phyloP scores from a whole-genome alignment of 2,329 filamentous ascomycete genomes.

The Domatiomyces globalis region DNA sequence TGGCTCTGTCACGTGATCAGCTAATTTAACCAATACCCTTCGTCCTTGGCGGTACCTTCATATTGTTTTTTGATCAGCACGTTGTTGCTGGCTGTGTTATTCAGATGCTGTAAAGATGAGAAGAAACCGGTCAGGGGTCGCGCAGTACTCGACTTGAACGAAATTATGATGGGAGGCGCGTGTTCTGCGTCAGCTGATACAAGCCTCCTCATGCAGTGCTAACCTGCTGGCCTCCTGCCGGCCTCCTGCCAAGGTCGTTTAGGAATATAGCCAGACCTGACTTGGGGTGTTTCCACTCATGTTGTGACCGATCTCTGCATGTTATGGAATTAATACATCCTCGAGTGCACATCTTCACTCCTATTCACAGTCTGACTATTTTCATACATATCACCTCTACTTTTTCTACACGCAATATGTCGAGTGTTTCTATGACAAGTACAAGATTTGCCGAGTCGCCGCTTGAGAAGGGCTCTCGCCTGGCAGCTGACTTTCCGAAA shows the following conservation, averaged over 20 bases:
- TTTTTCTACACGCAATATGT: neutral
- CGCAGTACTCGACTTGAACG: neutral
- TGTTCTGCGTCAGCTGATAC: neutral
- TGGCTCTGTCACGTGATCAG: neutral
- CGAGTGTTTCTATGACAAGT: neutral
- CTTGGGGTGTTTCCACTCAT: neutral
- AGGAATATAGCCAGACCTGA: neutral
- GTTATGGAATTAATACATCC: neutral
- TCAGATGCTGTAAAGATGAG: neutral
- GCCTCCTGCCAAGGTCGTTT: neutral
- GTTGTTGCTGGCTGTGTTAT: neutral
- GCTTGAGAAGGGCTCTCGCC: constrained; percentile 18
- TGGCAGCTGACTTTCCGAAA: constrained; percentile 16
- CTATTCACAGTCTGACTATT: neutral
- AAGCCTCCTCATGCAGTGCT: neutral
- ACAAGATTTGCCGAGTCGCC: constrained; percentile 10
- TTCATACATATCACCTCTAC: neutral
- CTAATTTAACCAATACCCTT: neutral
- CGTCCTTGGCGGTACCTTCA: neutral
- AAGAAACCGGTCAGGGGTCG: neutral
- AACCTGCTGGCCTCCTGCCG: neutral
- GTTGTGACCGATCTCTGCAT: neutral
- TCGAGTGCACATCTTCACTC: neutral
- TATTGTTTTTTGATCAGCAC: neutral
- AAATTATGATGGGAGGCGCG: neutral